A percentile compares a stretch with the other conserved stretches of the same genome.
Conservation (phyloP, 139 green algal genomes). For the Trebouxia sp. region DNA sequence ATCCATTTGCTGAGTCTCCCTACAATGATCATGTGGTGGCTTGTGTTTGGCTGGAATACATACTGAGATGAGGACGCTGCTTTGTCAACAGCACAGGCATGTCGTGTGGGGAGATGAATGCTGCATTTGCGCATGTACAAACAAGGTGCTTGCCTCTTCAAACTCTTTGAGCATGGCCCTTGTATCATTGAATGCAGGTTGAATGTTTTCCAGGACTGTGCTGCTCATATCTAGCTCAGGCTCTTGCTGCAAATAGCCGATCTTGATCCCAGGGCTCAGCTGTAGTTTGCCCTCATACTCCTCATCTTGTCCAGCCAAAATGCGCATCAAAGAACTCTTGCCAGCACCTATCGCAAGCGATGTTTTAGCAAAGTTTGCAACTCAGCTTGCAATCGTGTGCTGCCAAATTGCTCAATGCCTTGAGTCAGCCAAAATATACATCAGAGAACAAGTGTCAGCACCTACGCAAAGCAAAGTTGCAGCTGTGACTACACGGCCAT, state of each 20-base stretch:
- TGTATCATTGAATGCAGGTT: slow-evolving; percentile 38
- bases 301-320: slow-evolving; percentile 66
- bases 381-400: too few relatives aligned
- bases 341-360: slow-evolving; percentile 50
- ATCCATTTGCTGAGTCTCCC: too few relatives aligned
- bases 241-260: slow-evolving; percentile 55
- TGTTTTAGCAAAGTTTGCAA: background rate
- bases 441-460: too few relatives aligned
- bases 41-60: too few relatives aligned
- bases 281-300: slow-evolving; percentile 54
- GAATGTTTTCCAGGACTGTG: slow-evolving; percentile 77
- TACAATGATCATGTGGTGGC: background rate
- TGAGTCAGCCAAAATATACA: too few relatives aligned
- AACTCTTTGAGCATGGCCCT: slow-evolving; percentile 48
- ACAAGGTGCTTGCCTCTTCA: slow-evolving; percentile 42
- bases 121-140: too few relatives aligned
- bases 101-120: too few relatives aligned
- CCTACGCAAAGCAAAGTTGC: too few relatives aligned
- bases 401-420: too few relatives aligned
- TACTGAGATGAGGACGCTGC: too few relatives aligned
- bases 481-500: too few relatives aligned
- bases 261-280: slow-evolving; percentile 58
- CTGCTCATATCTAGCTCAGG: slow-evolving; percentile 70
- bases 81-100: too few relatives aligned
- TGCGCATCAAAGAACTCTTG: slow-evolving; percentile 79